Evolutionary conservation across 768 basidiomycete genomes (phyloP).

Genomic region (Naganishia friedmannii): DNA sequence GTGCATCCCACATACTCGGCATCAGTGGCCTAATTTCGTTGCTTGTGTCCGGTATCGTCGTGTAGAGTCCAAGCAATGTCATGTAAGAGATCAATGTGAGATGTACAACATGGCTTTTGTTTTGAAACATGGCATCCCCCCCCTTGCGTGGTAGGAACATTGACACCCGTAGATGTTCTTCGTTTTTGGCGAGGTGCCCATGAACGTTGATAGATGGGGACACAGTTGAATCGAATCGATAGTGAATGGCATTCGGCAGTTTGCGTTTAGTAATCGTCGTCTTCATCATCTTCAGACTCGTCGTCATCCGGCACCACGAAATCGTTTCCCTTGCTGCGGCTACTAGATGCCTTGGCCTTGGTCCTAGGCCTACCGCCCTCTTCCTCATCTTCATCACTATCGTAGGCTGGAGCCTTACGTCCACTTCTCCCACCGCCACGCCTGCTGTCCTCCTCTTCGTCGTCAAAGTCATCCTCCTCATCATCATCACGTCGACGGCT

Average conservation of each 20-base stretch:
- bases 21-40: background rate
- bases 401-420: background rate
- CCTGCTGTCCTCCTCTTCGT: slow-evolving; percentile 86
- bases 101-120: background rate
- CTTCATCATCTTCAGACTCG: background rate
- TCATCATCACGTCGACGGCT: slow-evolving; percentile 22
- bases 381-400: slow-evolving; percentile 58
- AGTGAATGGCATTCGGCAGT: background rate
- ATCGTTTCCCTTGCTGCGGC: background rate
- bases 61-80: background rate
- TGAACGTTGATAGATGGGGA: background rate
- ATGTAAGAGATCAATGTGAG: background rate
- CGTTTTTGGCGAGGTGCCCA: background rate
- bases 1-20: background rate
- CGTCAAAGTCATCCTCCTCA: slow-evolving; percentile 44
- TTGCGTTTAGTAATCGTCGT: background rate
- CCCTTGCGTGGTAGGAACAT: background rate
- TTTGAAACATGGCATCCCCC: background rate
- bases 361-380: background rate
- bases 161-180: background rate
- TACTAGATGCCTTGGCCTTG: background rate
- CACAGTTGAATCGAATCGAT: background rate
- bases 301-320: slow-evolving; percentile 5
- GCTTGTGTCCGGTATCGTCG: background rate
- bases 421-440: slow-evolving; percentile 57